Conservation (phyloP, 768 basidiomycete genomes). For the Amanita pseudoporphyria region DNA sequence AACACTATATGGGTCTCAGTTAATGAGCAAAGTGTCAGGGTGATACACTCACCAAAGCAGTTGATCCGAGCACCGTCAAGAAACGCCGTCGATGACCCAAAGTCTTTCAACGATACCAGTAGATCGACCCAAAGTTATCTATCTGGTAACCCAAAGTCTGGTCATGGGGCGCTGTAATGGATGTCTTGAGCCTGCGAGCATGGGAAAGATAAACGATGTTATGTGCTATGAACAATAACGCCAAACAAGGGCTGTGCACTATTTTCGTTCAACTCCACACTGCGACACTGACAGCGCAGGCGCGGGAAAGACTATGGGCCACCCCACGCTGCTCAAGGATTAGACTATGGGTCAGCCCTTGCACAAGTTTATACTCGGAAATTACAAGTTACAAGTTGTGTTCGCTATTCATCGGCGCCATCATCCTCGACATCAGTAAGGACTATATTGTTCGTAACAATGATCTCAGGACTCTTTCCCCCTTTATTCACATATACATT, state of each 20-base stretch:
- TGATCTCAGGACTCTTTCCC: no score
- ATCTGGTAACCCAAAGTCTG: not conserved
- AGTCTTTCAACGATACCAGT: no score
- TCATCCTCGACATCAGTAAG: not conserved
- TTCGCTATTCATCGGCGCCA: not conserved
- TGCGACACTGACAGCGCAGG: not conserved
- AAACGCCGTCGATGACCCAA: no score
- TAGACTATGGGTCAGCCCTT: slow-evolving; percentile 1
- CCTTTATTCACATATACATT: not conserved
- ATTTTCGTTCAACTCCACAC: not conserved
- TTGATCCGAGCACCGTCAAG: no score
- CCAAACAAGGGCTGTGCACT: not conserved
- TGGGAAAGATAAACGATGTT: not conserved
- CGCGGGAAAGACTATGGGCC: not conserved
- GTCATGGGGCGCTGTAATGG: not conserved
- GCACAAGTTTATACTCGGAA: not conserved
- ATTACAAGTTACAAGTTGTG: not conserved
- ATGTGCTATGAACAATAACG: not conserved
- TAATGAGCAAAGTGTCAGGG: not conserved
- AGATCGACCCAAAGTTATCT: not conserved
- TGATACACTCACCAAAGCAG: no score
- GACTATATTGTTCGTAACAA: no score
- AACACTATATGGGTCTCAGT: not conserved
- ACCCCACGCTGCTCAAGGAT: not conserved
- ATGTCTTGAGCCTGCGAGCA: not conserved